A percentile compares a stretch with the other conserved stretches of the same genome.
phyloP scores from a whole-genome alignment of 176 grass and related monocot genomes.

The Cenchrus americanus region DNA sequence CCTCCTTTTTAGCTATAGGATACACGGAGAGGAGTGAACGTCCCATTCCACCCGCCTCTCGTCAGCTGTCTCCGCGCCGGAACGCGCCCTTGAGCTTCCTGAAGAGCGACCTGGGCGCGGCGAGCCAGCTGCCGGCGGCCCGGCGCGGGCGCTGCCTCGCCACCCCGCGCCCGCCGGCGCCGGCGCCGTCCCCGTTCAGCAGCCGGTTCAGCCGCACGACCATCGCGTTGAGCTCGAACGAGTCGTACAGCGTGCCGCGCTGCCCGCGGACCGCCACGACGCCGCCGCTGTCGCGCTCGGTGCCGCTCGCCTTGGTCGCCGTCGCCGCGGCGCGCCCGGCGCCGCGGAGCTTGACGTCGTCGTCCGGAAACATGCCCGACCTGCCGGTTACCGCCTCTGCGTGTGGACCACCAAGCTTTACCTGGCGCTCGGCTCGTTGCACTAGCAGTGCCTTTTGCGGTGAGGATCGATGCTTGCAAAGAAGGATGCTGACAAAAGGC shows the following conservation, averaged over 20 bases:
- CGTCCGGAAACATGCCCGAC: slow-evolving; percentile 33
- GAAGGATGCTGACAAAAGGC: slow-evolving; percentile 3
- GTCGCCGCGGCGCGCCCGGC: background rate
- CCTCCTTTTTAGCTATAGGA: too few species aligned
- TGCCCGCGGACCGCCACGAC: background rate
- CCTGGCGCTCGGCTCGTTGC: background rate
- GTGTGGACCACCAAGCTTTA: background rate
- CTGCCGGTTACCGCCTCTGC: background rate
- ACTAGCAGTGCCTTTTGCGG: background rate
- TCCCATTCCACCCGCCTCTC: background rate
- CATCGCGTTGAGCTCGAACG: slow-evolving; percentile 70
- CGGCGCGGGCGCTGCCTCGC: slow-evolving; percentile 19
- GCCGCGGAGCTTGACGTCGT: background rate
- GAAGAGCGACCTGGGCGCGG: slow-evolving; percentile 29
- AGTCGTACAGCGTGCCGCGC: slow-evolving; percentile 65
- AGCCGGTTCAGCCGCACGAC: slow-evolving; percentile 45
- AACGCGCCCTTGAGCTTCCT: slow-evolving; percentile 43
- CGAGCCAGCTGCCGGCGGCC: slow-evolving; percentile 32
- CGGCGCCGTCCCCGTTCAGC: slow-evolving; percentile 36
- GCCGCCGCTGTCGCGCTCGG: background rate
- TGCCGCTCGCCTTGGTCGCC: background rate
- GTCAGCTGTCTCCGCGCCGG: slow-evolving; percentile 25
- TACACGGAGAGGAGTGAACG: background rate
- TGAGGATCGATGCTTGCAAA: slow-evolving; percentile 9
- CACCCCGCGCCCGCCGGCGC: background rate